Evolutionary conservation across 371 early-diverging fungal genomes (phyloP).

Genomic region (Mucor piriformis): DNA sequence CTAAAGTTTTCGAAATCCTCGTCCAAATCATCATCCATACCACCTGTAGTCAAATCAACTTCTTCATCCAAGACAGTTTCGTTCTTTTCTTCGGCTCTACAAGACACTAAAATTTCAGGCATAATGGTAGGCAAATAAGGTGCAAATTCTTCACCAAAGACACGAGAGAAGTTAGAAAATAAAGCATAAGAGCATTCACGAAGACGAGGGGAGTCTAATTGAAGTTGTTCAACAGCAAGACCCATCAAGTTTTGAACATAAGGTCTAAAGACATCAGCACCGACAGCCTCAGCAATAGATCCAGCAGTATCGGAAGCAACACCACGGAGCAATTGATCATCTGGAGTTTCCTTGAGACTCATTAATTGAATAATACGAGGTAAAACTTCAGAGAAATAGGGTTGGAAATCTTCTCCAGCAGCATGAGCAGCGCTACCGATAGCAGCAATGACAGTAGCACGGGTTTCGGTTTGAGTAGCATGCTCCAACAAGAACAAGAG

Average conservation of each 20-base stretch:
- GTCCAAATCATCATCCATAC: conserved; percentile 38
- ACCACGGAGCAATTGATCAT: conserved; percentile 75
- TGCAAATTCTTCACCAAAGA: conserved; percentile 79
- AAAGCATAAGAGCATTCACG: conserved; percentile 84
- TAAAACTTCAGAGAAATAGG: conserved; percentile 78
- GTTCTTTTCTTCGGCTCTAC: conserved; percentile 69
- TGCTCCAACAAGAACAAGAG: conserved; percentile 71
- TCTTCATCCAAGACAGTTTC: conserved; percentile 51
- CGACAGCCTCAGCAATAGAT: conserved; percentile 83
- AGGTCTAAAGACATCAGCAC: conserved; percentile 78
- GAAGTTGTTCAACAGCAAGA: conserved; percentile 76
- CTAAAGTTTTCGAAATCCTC: conserved; percentile 59
- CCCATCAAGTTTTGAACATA: conserved; percentile 72
- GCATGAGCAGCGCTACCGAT: conserved; percentile 88
- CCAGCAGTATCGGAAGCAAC: conserved; percentile 84
- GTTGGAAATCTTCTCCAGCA: conserved; percentile 67
- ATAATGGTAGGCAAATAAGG: conserved; percentile 74
- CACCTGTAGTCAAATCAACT: conserved; percentile 40
- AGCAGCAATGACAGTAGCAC: conserved; percentile 77
- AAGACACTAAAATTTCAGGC: conserved; percentile 75
- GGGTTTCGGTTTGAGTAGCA: conserved; percentile 58
- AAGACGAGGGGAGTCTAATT: conserved; percentile 69
- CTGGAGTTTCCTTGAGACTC: conserved; percentile 61
- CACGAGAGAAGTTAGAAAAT: conserved; percentile 77
- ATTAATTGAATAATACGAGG: conserved; percentile 70